Evolutionary conservation across 2,329 filamentous ascomycete genomes (phyloP), one percentile per base, ranked within the genome.

Genomic region (Colletotrichum gloeosporioides): DNA sequence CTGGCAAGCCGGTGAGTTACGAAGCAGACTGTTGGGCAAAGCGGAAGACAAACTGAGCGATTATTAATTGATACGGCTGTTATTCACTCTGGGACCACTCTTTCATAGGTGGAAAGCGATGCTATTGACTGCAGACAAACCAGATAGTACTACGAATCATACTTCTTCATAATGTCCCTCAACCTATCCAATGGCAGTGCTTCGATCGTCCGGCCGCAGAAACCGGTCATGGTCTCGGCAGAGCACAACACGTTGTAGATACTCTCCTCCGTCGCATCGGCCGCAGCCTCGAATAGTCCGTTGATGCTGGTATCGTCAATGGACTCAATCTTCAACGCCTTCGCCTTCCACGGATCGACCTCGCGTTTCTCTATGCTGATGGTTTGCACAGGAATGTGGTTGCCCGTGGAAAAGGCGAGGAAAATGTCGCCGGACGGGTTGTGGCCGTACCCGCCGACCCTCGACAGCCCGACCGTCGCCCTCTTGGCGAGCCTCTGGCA

Each of bases 381-480:
- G 6, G 82, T 84, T 78, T 89, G 87, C 49, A 89, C 85, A 3
- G 85, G 83, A 2, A 92, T 83, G 59, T 86, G 84, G 75, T 89
- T 91, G 8, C 86, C 92, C 0, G 92, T 94, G 9, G 91, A 93
- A 75, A 94, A 91, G 6, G 92, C 92, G 4, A 94, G 85, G 80
- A 94, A 93, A 75, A 94, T 90, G 76, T 94, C 92, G 0, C 92
- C 93, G 0, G 91, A 93, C 13, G 87, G 87, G 77, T 93, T 93
- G 59, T 88, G 86, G 0, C 91, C 92, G 75, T 90, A 90, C 3
- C 92, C 91, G 4, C 92, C 92, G 0, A 93, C 91, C 73, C 89
- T 87, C 7, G 89, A 85, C 1, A 94, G 82, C 0, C 93, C 92
- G 2, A 93, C 88, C 0, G 91, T 92, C 1, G 92, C 92, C 44